Evolutionary conservation across 2,329 filamentous ascomycete species (phyloP), one percentile per base, ranked within the genome.

Genomic region (Trichoderma sp.): DNA sequence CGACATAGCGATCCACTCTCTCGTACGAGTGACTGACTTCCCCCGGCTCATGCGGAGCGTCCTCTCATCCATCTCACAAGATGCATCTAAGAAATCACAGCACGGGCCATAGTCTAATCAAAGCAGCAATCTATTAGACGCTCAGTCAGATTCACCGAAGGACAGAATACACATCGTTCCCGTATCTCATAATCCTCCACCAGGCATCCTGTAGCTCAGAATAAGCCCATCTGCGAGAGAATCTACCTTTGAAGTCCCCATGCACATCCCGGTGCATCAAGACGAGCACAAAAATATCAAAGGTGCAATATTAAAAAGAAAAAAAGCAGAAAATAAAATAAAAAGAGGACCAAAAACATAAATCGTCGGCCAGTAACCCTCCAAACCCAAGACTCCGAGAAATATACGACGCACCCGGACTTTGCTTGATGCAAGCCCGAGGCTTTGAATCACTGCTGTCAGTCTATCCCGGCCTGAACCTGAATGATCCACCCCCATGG

Each of bases 311-410:
- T 77, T 76, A 76, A 74, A 47, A 74, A 69, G 63, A n/a, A 51
- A 53, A 60, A 60, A n/a, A 56, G 74, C 30, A 58, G 65, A 60
- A 34, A 21, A 73, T 39, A 43, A 43, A 9, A 9, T 43, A 43
- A 43, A 64, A 70, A 75, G 73, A 74, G 71, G 72, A 57, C 73
- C 69, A 77, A 75, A 78, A 79, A 77, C 77, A 80, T 79, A 79
- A 81, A 80, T 77, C 79, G 78, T 81, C 77, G 78, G 80, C 79
- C 79, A 76, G 77, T 80, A 77, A 58, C 77, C 79, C 76, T 79
- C 79, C 78, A 80, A 81, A 81, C 76, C 81, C 81, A 81, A 76
- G 80, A 82, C 81, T 82, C 81, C 81, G 77, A 79, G 77, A 80
- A 82, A 81, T 79, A 80, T 80, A 81, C 77, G 77, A 78, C 75